phyloP scores from a whole-genome alignment of 2,329 filamentous ascomycete species.

The Talaromyces atroroseus region DNA sequence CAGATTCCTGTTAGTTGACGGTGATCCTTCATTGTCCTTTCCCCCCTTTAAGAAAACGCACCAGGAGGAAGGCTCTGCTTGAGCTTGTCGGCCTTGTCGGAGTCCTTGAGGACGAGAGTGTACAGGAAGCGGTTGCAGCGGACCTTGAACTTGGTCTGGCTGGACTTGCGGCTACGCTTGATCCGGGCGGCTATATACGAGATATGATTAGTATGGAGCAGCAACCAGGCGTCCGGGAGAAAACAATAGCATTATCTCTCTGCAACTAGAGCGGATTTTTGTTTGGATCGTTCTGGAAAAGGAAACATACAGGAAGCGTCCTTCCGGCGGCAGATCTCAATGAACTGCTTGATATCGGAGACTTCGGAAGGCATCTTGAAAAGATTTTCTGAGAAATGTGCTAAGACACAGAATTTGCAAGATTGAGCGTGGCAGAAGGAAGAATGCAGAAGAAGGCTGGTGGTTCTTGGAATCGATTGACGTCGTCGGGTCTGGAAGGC shows the following conservation, averaged over 20 bases:
- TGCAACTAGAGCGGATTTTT: too few species aligned
- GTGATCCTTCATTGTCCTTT: background rate
- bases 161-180: constrained; percentile 89
- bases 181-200: constrained; percentile 68
- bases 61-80: constrained; percentile 98
- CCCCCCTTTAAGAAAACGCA: constrained; percentile 49
- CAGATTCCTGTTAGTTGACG: constrained; percentile 19
- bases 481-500: constrained; percentile 4
- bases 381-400: constrained; percentile 29
- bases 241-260: too few species aligned
- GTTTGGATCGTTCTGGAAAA: background rate
- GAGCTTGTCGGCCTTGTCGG: constrained; percentile 99
- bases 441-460: background rate
- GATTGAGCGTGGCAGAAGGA: background rate
- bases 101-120: constrained; percentile 97
- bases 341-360: constrained; percentile 99
- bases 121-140: constrained; percentile 94
- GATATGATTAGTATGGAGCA: background rate
- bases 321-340: constrained; percentile 99
- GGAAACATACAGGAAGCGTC: constrained; percentile 90
- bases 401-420: background rate
- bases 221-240: background rate
- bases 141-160: constrained; percentile 99
- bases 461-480: constrained; percentile 13
- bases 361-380: constrained; percentile 97